Base-by-base conservation (phyloP, 108 stramenopile genomes). In the Discostella pseudostelligera region DNA sequence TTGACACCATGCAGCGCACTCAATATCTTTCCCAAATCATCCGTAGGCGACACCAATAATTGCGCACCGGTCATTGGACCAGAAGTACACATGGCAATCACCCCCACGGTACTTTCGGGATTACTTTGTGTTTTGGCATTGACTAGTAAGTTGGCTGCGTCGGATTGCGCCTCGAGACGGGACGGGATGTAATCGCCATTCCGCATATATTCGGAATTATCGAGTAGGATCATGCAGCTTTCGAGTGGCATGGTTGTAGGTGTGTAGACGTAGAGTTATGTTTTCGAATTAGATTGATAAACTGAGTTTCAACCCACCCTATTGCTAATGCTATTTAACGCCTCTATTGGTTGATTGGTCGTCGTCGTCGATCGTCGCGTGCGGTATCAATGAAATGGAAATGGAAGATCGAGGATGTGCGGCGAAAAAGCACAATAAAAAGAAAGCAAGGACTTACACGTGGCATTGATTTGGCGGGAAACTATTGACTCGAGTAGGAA, bases 131-230 rank as follows among this genome's bases (percentile, higher is more conserved):
- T 96, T 68, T 96, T 97, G 72, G 84, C 79, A 19, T 87, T 89
- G 59, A 92, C 93, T 63, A 99, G 68, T 44, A 97, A 72, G 75
- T 97, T 97, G 53, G 96, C 96, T 0, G 99, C 99, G 79, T 98
- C 99, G 63, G 92, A 83, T 79, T 98, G 97, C 21, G 97, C 96
- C 62, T 97, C 96, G 73, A 98, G 79, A 25, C 99, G 94, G n/a
- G 95, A 94, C 17, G 99, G 99, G 45, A 93, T 76, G 87, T 96
- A 99, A 69, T 99, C 99, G 14, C 97, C 97, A 72, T 99, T 99
- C 43, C 99, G 80, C 96, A 97, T 98, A 78, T 83, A 96, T 74
- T 99, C 96, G 62, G 94, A 96, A 72, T 92, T 97, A 81, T 99
- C 99, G 69, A 99, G 77, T 56, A 97, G 89, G 70, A 99, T 93